These are phyloP conservation scores for Blastobotrys indianensis DNA, from an alignment of 1,139 yeast genomes.

Conservation along the genomic window DNA sequence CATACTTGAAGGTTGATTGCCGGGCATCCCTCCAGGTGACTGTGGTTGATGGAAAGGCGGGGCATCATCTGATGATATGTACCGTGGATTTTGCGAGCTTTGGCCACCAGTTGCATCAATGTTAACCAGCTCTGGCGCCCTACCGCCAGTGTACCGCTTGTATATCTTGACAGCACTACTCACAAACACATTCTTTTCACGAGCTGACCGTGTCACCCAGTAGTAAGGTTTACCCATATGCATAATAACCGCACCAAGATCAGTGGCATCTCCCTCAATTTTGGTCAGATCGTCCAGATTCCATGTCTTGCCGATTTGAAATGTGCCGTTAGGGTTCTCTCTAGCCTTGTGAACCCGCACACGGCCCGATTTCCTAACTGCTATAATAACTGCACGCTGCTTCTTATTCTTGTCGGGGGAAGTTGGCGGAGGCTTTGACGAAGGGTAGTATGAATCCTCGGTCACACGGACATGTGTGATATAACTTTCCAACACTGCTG, in stretches of 20 bases:
- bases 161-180: conserved; percentile 58
- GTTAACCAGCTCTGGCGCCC: conserved; percentile 54
- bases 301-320: conserved; percentile 95
- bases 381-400: conserved; percentile 38
- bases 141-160: conserved; percentile 62
- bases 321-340: conserved; percentile 62
- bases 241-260: conserved; percentile 42
- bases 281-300: conserved; percentile 62
- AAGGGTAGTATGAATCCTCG: conserved; percentile 14
- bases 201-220: conserved; percentile 72
- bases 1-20: no score
- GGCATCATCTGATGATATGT: no score
- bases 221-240: conserved; percentile 73
- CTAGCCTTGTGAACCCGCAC: conserved; percentile 83
- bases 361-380: conserved; percentile 53
- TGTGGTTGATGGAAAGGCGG: no score
- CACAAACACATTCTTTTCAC: conserved; percentile 62
- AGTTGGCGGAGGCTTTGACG: conserved; percentile 26
- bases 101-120: conserved; percentile 21
- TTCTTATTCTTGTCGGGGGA: conserved; percentile 26
- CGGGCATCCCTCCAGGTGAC: no score
- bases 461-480: conserved; percentile 53
- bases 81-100: neutral
- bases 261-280: conserved; percentile 50
- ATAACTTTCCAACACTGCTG: conserved; percentile 40